phyloP scores from a whole-genome alignment of 768 basidiomycete species.

The Lentinula sp. region DNA sequence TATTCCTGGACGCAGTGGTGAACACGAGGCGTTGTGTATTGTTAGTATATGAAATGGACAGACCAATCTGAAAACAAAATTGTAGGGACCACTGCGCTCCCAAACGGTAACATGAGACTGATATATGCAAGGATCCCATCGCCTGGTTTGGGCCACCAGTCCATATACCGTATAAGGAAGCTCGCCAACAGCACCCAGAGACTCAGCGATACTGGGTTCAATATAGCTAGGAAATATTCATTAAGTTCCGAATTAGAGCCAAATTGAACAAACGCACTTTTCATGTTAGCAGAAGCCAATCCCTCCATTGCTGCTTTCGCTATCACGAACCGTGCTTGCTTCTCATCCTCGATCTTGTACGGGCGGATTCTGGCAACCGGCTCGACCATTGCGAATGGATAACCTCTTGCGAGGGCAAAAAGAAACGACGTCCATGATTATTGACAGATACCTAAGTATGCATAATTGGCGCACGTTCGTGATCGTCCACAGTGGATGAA shows the following conservation, averaged over 20 bases:
- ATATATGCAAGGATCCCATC: conserved; percentile 46
- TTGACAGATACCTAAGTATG: not conserved
- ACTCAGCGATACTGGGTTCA: conserved; percentile 52
- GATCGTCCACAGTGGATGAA: too few relatives aligned
- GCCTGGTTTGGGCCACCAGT: conserved; percentile 59
- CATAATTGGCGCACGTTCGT: not conserved
- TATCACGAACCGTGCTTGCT: conserved; percentile 54
- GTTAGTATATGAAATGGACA: conserved; percentile 10
- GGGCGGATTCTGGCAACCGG: conserved; percentile 47
- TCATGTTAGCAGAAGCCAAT: conserved; percentile 61
- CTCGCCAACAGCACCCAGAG: conserved; percentile 58
- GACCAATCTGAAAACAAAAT: conserved; percentile 72
- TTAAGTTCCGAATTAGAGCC: not conserved
- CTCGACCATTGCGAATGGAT: conserved; percentile 27
- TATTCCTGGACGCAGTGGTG: conserved; percentile 40
- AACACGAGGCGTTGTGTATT: not conserved
- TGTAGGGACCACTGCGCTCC: conserved; percentile 53
- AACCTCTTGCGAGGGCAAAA: not conserved
- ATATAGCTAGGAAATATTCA: conserved; percentile 29
- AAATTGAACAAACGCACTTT: conserved; percentile 30
- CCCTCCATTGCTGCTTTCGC: conserved; percentile 63
- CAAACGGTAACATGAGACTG: conserved; percentile 60
- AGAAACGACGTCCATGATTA: not conserved
- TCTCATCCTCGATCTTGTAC: conserved; percentile 46
- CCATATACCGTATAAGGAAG: conserved; percentile 50